Evolutionary conservation across 2,329 filamentous ascomycete genomes (phyloP), one percentile per base, ranked within the genome.

Genomic region (Beauveria bassiana): DNA sequence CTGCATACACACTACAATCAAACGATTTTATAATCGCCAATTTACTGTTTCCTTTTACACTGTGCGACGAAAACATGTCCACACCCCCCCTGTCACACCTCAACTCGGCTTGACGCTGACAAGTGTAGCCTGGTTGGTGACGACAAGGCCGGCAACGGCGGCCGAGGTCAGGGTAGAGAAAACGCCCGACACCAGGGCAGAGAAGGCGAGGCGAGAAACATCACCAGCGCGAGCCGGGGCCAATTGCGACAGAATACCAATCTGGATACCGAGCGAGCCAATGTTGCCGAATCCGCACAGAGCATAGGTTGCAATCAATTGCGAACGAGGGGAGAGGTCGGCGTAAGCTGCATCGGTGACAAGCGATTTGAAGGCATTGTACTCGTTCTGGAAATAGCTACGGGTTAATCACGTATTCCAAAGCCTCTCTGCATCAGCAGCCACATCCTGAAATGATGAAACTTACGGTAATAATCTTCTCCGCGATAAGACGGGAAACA

Each of bases 201-300:
- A 92, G 22, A 96, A 62, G 3, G 91, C 91, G 31, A 96, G 81
- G 52, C 81, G 81, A 4, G 89, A 87, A 12, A 96, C 87, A 67
- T 95, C 89, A 62, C 87, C 89, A 43, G 84, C 82, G 50, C 91
- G 85, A 4, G 80, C 79, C 0, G 91, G 91, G 0, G 90, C 87
- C 64, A 96, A 84, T 76, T 96, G 91, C 4, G 88, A 85, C 58
- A 96, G 81, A 62, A 96, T 90, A 78, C 91, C 91, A 64, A 96
- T 95, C 75, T 96, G 91, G 61, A 91, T 93, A 71, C 91, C 91
- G 53, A 96, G 82, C 34, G 90, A 93, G 59, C 89, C 89, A 67
- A 96, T 88, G 78, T 96, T 96, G 65, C 90, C 92, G 72, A 91
- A 91, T 28, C 85, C 85, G 74, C 91, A 96, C 66, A 93, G 83